Conservation (phyloP, 441 rosid species). For the Viola pubescens region DNA sequence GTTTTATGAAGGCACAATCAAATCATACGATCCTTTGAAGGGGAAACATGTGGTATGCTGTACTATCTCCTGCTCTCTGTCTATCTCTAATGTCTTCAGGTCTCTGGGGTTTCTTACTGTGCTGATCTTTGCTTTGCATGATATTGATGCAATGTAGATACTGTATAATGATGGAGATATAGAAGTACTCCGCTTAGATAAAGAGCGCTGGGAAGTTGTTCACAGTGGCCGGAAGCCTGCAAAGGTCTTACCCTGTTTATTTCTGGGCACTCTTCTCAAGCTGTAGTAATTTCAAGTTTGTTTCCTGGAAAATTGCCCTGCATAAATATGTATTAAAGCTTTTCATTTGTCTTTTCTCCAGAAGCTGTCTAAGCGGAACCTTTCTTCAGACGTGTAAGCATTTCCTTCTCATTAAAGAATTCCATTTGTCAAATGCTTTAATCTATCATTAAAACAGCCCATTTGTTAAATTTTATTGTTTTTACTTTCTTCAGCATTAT, state of each 20-base stretch:
- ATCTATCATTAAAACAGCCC: too few relatives aligned
- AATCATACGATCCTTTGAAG: slow-evolving; percentile 84
- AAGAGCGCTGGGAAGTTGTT: slow-evolving; percentile 89
- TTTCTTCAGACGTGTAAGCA: too few relatives aligned
- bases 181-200: slow-evolving; percentile 82
- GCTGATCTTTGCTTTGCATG: slow-evolving; percentile 1
- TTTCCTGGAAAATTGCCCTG: slow-evolving; percentile 9
- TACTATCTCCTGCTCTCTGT: slow-evolving; percentile 14
- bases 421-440: too few relatives aligned
- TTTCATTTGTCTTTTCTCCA: too few relatives aligned
- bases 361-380: too few relatives aligned
- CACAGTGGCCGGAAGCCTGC: slow-evolving; percentile 50
- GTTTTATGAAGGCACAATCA: slow-evolving; percentile 91
- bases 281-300: background rate
- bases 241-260: slow-evolving; percentile 48
- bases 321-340: too few relatives aligned
- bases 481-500: too few relatives aligned
- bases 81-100: slow-evolving; percentile 10
- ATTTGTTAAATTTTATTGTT: too few relatives aligned
- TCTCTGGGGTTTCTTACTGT: background rate
- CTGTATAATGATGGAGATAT: slow-evolving; percentile 96
- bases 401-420: too few relatives aligned
- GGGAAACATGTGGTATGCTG: slow-evolving; percentile 83
- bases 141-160: slow-evolving; percentile 39
- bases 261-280: slow-evolving; percentile 12